Conservation (phyloP, 2,329 filamentous ascomycete genomes). For the Malbranchea cinnamomea region DNA sequence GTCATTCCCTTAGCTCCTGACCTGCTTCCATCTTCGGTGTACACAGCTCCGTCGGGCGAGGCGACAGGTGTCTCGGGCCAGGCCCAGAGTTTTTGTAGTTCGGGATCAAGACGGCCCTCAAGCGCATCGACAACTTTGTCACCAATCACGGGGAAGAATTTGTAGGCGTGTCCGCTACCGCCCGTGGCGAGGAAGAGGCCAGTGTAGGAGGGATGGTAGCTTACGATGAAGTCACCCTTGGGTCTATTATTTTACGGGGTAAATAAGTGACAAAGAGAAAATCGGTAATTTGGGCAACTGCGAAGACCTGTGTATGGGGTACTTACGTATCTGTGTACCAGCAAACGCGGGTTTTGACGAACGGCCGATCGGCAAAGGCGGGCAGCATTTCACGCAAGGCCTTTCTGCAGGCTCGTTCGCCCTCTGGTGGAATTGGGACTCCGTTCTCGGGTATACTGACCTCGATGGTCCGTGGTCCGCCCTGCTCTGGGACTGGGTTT, state of each 20-base stretch:
- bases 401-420: constrained; percentile 43
- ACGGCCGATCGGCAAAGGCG: constrained; percentile 43
- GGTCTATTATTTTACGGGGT: constrained; percentile 20
- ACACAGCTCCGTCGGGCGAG: constrained; percentile 14
- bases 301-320: neutral
- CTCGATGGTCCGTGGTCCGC: constrained; percentile 7
- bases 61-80: constrained; percentile 18
- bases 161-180: constrained; percentile 39
- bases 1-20: constrained; percentile 21
- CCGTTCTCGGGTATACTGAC: constrained; percentile 26
- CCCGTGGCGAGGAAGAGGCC: constrained; percentile 37
- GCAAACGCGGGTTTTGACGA: constrained; percentile 49
- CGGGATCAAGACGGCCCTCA: constrained; percentile 28
- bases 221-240: constrained; percentile 55
- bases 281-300: neutral
- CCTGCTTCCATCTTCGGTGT: constrained; percentile 24
- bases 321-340: constrained; percentile 59
- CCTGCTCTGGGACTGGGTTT: constrained; percentile 10
- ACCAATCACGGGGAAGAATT: constrained; percentile 40
- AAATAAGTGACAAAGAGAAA: constrained; percentile 2
- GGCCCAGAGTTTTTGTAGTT: constrained; percentile 28
- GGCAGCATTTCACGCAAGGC: constrained; percentile 49
- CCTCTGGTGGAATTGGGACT: constrained; percentile 36
- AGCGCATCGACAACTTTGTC: constrained; percentile 35
- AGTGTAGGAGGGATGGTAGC: constrained; percentile 48